Conservation (phyloP, 1,139 yeast genomes). For the Schwanniomyces etchellsii region DNA sequence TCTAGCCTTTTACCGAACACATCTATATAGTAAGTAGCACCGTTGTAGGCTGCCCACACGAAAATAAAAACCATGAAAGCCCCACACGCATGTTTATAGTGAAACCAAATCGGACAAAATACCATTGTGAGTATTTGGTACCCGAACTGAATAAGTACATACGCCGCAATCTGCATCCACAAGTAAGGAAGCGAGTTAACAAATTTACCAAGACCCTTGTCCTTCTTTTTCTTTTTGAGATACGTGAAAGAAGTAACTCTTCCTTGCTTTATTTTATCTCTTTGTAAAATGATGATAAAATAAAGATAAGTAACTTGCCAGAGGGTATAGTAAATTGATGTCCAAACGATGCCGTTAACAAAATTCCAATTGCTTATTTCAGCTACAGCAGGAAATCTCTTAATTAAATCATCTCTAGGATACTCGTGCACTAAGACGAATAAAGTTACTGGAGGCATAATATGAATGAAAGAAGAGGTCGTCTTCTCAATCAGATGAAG, state of each 20-base stretch:
- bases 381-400: slow-evolving; percentile 78
- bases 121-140: slow-evolving; percentile 89
- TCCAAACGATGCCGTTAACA: slow-evolving; percentile 65
- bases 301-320: slow-evolving; percentile 93
- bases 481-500: slow-evolving; percentile 89
- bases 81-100: slow-evolving; percentile 61
- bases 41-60: slow-evolving; percentile 78
- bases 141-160: slow-evolving; percentile 78
- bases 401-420: slow-evolving; percentile 45
- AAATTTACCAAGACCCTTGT: slow-evolving; percentile 63
- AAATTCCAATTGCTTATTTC: slow-evolving; percentile 65
- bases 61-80: slow-evolving; percentile 67
- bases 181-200: slow-evolving; percentile 82
- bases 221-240: slow-evolving; percentile 65
- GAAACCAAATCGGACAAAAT: slow-evolving; percentile 83
- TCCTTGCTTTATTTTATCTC: slow-evolving; percentile 81
- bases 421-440: slow-evolving; percentile 83
- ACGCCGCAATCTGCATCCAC: slow-evolving; percentile 76
- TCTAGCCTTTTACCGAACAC: slow-evolving; percentile 84
- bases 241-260: slow-evolving; percentile 84
- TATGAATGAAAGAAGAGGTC: slow-evolving; percentile 87
- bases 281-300: slow-evolving; percentile 76
- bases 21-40: slow-evolving; percentile 92
- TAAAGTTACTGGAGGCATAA: slow-evolving; percentile 84
- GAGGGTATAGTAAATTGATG: slow-evolving; percentile 78